Conservation (phyloP, 352 stramenopile genomes). For the Globisporangium paddicum region DNA sequence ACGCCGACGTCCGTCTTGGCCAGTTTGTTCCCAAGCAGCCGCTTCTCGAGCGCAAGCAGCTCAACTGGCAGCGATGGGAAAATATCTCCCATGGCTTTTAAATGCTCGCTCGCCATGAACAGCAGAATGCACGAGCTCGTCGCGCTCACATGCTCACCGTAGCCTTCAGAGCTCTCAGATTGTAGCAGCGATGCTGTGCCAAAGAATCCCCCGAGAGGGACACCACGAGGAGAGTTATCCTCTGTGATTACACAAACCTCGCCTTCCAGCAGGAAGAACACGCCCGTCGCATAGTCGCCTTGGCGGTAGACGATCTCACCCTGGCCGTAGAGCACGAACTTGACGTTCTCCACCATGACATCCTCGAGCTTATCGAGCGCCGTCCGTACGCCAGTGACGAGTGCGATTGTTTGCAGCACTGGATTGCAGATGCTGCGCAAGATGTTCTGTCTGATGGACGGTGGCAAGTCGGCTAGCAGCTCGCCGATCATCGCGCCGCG, state of each 20-base stretch:
- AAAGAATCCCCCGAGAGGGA: constrained; percentile 31
- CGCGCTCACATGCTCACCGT: constrained; percentile 24
- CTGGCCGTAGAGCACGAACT: constrained; percentile 36
- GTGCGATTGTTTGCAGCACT: constrained; percentile 25
- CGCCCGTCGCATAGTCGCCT: constrained; percentile 24
- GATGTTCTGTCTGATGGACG: constrained; percentile 21
- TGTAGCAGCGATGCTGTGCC: constrained; percentile 18
- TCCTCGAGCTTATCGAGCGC: constrained; percentile 25
- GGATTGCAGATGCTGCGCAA: constrained; percentile 28
- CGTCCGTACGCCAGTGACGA: constrained; percentile 16
- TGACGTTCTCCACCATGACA: constrained; percentile 32
- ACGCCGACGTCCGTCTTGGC: constrained; percentile 12
- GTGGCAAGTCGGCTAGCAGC: constrained; percentile 27
- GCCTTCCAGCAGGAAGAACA: constrained; percentile 30
- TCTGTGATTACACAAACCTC: constrained; percentile 6
- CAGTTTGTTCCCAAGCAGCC: constrained; percentile 21
- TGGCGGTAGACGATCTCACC: constrained; percentile 29
- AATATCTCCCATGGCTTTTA: constrained; percentile 18
- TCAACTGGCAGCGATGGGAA: constrained; percentile 17
- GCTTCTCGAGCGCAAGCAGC: constrained; percentile 20
- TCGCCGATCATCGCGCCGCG: constrained; percentile 35
- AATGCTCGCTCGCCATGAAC: constrained; percentile 20
- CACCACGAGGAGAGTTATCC: neutral
- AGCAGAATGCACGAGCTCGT: constrained; percentile 28
- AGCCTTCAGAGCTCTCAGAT: constrained; percentile 12